phyloP scores from a whole-genome alignment of 305 asterid genomes.

The Rubia peregrina region DNA sequence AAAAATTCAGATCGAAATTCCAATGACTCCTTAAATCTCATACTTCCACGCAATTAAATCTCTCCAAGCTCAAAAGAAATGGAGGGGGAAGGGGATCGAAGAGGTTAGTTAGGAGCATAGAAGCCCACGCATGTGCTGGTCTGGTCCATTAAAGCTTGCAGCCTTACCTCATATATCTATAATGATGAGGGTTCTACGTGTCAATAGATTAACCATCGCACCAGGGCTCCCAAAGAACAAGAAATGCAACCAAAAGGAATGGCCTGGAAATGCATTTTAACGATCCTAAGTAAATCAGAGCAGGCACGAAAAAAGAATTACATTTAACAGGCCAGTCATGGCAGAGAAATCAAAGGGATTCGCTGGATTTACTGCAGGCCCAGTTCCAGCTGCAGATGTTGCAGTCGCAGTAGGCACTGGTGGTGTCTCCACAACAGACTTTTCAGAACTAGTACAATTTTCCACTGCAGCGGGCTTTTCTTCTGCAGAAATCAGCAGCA shows the following conservation, averaged over 20 bases:
- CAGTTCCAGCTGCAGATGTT: conserved; percentile 46
- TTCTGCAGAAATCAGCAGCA: conserved; percentile 28
- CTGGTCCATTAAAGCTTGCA: no score
- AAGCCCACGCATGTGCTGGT: no score
- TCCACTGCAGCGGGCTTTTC: conserved; percentile 45
- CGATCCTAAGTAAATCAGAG: conserved; percentile 1
- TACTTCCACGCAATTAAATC: no score
- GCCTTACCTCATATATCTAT: no score
- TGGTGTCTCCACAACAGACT: conserved; percentile 37
- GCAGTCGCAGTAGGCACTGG: conserved; percentile 38
- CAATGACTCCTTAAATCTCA: no score
- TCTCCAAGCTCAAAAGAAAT: no score
- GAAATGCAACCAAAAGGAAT: background rate
- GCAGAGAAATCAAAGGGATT: conserved; percentile 71
- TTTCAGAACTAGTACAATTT: conserved; percentile 27
- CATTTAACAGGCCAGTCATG: conserved; percentile 81
- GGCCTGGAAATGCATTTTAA: background rate
- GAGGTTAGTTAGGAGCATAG: no score
- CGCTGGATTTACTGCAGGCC: conserved; percentile 28
- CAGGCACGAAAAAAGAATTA: conserved; percentile 18
- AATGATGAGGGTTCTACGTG: background rate
- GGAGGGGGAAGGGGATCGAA: no score
- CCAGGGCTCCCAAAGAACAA: no score
- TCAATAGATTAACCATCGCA: no score
- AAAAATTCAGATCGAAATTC: no score